Base-by-base conservation (phyloP, 768 basidiomycete genomes). In the Collybia mongolica region DNA sequence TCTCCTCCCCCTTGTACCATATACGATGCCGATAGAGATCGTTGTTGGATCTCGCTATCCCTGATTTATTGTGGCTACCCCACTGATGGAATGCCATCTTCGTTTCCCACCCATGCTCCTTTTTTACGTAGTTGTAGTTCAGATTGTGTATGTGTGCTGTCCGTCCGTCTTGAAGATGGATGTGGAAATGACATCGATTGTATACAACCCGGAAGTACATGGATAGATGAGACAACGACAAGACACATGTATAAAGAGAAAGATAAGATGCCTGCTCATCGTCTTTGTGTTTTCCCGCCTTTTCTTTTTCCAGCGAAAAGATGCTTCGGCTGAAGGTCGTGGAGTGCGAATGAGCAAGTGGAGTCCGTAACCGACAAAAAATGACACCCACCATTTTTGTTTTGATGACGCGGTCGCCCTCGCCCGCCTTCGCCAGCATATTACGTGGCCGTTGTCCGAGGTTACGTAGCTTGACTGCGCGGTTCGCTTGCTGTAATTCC, bases 381-480 rank as follows among this genome's bases (percentile, higher is more conserved):
- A 39, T 29, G 32, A 54, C 20, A 72, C 77, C 11, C 45, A 91
- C 91, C 90, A 88, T 92, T 79, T 92, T 92, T 54, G 77, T 78
- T 62, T 73, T 79, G 71, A 93, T 93, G 9, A 79, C 79, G 56
- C 90, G 84, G 72, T 95, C 93, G 51, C 82, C 76, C 78, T 99
- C 96, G 51, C 90, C 91, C 35, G 94, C 95, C 65, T 88, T 92
- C 20, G 93, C 96, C 39, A 84, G 77, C 76, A 84, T 83, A 66
- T 96, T 96, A 52, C 93, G 87, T 47, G 80, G 81, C 57, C 96
- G 79, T 66, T 96, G 93, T 5, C 86, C 87, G 48, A 96, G 80
- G 60, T 92, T 90, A 57, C 91, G 88, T 51, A 98, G 75, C 62
- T 87, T 83, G 66, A 81, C 72, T 15, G 96, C 91, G 63, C 86